Evolutionary conservation across 306 rosid genomes (phyloP).

Genomic region (Crataegus laevigata): DNA sequence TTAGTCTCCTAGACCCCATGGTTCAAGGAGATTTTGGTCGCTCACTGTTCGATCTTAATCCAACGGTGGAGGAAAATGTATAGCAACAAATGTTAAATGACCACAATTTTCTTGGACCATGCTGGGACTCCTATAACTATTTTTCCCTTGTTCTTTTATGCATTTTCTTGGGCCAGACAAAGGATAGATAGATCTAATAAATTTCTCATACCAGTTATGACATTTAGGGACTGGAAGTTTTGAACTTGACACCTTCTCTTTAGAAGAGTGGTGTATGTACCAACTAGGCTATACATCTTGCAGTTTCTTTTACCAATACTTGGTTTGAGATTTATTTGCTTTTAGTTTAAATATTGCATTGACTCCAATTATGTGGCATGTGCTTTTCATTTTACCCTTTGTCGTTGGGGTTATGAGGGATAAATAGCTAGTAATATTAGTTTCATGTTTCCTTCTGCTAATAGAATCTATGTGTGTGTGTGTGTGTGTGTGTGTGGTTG

Average conservation of each 20-base stretch:
- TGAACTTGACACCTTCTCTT: background rate
- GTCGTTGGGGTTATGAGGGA: background rate
- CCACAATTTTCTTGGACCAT: background rate
- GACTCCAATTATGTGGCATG: background rate
- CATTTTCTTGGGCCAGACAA: background rate
- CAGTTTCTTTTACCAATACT: background rate
- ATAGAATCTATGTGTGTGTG: background rate
- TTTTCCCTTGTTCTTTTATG: background rate
- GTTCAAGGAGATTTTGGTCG: background rate
- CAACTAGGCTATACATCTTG: background rate
- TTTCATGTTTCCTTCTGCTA: background rate
- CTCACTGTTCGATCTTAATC: background rate
- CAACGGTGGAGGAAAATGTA: background rate
- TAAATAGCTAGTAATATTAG: background rate
- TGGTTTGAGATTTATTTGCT: background rate
- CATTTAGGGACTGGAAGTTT: background rate
- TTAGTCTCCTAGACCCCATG: background rate
- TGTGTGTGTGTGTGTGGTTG: background rate
- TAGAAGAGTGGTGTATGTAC: background rate
- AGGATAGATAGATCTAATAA: background rate
- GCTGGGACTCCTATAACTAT: background rate
- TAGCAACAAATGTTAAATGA: background rate
- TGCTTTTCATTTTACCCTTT: background rate
- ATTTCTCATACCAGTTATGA: background rate
- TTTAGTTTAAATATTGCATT: background rate